These are phyloP conservation scores for Colletotrichum nymphaeae DNA, from an alignment of 2,329 filamentous ascomycete genomes.

Conservation along the genomic window DNA sequence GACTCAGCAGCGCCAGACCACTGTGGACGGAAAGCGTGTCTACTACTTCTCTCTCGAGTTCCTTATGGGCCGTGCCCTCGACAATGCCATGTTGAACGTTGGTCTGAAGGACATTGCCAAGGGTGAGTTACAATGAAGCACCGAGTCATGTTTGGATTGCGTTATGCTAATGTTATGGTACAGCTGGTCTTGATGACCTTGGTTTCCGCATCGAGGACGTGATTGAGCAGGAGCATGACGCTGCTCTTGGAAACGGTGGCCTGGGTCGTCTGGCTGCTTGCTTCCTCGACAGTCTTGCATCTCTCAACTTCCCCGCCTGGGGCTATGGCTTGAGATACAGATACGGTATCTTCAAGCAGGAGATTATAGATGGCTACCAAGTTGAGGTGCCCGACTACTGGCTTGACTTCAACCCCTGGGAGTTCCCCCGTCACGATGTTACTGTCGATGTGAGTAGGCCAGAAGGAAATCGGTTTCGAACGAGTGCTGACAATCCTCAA, in stretches of 20 bases:
- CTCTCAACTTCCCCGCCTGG: conserved; percentile 96
- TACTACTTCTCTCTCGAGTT: conserved; percentile 99
- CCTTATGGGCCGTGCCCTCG: conserved; percentile 93
- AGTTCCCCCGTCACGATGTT: conserved; percentile 95
- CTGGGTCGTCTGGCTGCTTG: conserved; percentile 94
- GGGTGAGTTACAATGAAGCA: conserved; percentile 60
- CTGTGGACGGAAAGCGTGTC: conserved; percentile 88
- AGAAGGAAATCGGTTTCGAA: neutral
- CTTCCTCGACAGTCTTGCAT: conserved; percentile 95
- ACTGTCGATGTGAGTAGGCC: conserved; percentile 79
- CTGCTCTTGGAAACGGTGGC: conserved; percentile 94
- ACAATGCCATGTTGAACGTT: conserved; percentile 99
- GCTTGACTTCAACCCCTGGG: conserved; percentile 99
- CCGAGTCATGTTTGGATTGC: too few relatives aligned
- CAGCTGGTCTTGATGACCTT: conserved; percentile 87
- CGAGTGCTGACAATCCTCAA: neutral
- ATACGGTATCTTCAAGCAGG: conserved; percentile 99
- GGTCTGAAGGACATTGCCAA: conserved; percentile 87
- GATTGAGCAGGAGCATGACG: conserved; percentile 94
- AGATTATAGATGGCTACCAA: conserved; percentile 97
- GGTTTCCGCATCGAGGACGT: conserved; percentile 98
- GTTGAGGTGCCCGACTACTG: conserved; percentile 99
- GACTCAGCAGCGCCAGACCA: conserved; percentile 96
- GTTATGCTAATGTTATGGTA: conserved; percentile 32
- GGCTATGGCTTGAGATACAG: conserved; percentile 95